These are phyloP conservation scores for Melastoma malabathricum DNA, from an alignment of 345 rosid genomes.

Conservation along the genomic window DNA sequence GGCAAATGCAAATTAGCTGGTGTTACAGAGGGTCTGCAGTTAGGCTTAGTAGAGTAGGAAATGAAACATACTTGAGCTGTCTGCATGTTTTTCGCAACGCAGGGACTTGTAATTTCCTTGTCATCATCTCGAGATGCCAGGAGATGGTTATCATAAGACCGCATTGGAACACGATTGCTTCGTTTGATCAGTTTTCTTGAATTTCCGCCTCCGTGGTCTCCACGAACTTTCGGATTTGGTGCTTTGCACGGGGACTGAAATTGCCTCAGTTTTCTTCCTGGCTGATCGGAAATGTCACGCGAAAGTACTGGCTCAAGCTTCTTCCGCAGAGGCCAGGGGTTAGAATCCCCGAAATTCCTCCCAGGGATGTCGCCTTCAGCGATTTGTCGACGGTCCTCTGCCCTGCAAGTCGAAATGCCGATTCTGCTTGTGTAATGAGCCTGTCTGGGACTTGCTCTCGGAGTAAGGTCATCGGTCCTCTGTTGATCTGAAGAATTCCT, in stretches of 20 bases:
- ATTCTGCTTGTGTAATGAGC: conserved; percentile 10
- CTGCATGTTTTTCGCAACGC: conserved; percentile 24
- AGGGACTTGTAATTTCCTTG: conserved; percentile 49
- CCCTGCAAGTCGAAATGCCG: conserved; percentile 18
- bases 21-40: too few relatives aligned
- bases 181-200: conserved; percentile 33
- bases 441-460: conserved; percentile 17
- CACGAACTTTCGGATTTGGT: conserved; percentile 24
- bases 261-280: conserved; percentile 30
- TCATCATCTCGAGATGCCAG: conserved; percentile 35
- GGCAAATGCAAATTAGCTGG: conserved; percentile 11
- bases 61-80: conserved; percentile 26
- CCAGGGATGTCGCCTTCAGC: conserved; percentile 19
- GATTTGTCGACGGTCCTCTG: conserved; percentile 18
- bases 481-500: conserved; percentile 25
- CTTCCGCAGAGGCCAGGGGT: conserved; percentile 40
- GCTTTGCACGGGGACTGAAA: conserved; percentile 30
- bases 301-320: conserved; percentile 34
- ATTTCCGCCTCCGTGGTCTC: conserved; percentile 31
- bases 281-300: conserved; percentile 28
- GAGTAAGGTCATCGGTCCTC: conserved; percentile 31
- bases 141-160: conserved; percentile 47
- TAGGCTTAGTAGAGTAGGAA: not conserved
- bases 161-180: conserved; percentile 23
- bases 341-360: conserved; percentile 28